Conservation (phyloP, 768 basidiomycete species). For the Tricholoma saponaceum region DNA sequence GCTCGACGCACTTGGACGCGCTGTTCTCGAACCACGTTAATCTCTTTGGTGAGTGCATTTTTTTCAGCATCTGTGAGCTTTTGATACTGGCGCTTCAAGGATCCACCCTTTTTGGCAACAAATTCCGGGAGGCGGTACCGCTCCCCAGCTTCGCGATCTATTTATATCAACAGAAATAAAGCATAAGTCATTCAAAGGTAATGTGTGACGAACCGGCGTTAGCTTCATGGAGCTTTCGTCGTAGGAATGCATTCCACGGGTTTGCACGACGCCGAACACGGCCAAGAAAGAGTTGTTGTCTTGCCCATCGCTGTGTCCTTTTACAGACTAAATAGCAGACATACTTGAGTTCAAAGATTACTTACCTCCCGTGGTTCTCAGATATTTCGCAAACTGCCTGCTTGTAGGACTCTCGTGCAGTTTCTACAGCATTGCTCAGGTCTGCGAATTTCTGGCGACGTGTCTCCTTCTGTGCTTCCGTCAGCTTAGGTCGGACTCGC, state of each 20-base stretch:
- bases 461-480: background rate
- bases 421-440: background rate
- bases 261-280: background rate
- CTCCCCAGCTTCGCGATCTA: background rate
- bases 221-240: background rate
- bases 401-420: background rate
- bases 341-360: background rate
- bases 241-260: background rate
- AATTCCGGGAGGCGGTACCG: background rate
- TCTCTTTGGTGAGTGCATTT: background rate
- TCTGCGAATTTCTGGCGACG: background rate
- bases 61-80: background rate
- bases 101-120: background rate
- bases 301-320: background rate
- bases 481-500: background rate
- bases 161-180: background rate
- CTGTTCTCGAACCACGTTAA: background rate
- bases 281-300: background rate
- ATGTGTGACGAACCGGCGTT: background rate
- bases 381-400: background rate
- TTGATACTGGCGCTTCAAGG: background rate
- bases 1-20: background rate
- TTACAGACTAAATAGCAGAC: background rate
- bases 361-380: background rate
- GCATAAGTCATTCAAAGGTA: background rate